Conservation (phyloP, 1,139 yeast species). For the Taiozyma onychis region DNA sequence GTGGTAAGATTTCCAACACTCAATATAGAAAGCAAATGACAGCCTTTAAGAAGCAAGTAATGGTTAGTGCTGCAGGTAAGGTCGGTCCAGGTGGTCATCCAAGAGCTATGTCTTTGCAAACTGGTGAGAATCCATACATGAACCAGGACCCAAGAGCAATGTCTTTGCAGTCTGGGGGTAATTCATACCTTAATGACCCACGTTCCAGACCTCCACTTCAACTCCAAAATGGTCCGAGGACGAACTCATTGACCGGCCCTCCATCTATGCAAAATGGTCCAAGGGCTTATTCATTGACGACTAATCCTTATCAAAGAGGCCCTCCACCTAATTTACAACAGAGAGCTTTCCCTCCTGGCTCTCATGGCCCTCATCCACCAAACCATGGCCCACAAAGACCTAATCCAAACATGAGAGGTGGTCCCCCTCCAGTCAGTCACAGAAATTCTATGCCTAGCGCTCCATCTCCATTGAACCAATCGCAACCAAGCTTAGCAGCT, state of each 20-base stretch:
- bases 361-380: not conserved
- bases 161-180: slow-evolving; percentile 4
- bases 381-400: slow-evolving; percentile 6
- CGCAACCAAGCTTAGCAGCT: not conserved
- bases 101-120: slow-evolving; percentile 55
- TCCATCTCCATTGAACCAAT: slow-evolving; percentile 13
- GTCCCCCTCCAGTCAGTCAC: slow-evolving; percentile 2
- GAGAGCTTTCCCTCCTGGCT: slow-evolving; percentile 1
- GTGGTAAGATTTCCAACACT: slow-evolving; percentile 29
- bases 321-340: slow-evolving; percentile 5
- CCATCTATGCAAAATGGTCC: slow-evolving; percentile 2
- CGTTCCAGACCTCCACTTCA: slow-evolving; percentile 12
- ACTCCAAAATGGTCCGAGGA: slow-evolving; percentile 2
- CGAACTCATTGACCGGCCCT: slow-evolving; percentile 3
- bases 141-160: slow-evolving; percentile 11
- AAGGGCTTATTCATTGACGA: slow-evolving; percentile 3
- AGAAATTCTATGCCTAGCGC: slow-evolving; percentile 14
- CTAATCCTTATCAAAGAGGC: not conserved
- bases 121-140: slow-evolving; percentile 15
- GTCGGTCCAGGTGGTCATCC: slow-evolving; percentile 26
- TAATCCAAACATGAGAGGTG: not conserved
- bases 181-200: not conserved
- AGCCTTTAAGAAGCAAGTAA: slow-evolving; percentile 56
- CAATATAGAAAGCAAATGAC: slow-evolving; percentile 68
- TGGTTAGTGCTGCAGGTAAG: slow-evolving; percentile 23